A percentile compares a stretch with the other conserved stretches of the same genome.
phyloP scores from a whole-genome alignment of 108 stramenopile genomes.

The Hondaea fermentalgiana region DNA sequence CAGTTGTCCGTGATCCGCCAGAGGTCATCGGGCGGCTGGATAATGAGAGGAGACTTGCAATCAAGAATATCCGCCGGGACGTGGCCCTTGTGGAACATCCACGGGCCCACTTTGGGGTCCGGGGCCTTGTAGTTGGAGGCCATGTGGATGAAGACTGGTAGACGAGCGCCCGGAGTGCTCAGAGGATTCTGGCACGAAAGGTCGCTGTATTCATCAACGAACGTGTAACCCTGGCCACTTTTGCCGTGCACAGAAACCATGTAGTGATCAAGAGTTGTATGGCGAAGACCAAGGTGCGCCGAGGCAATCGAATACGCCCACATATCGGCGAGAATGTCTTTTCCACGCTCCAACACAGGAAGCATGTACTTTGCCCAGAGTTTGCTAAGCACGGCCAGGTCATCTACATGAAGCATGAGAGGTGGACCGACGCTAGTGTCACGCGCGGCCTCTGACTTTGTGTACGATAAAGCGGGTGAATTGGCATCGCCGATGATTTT shows the following conservation, averaged over 20 bases:
- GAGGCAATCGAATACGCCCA: conserved; percentile 15
- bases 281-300: neutral
- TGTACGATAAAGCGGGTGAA: neutral
- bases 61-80: neutral
- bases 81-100: conserved; percentile 17
- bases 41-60: neutral
- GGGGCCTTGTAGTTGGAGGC: conserved; percentile 7
- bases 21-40: neutral
- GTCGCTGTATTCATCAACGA: neutral
- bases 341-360: neutral
- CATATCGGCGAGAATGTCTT: neutral
- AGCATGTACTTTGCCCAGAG: conserved; percentile 1
- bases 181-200: neutral
- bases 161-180: neutral
- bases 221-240: neutral
- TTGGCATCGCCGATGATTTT: neutral
- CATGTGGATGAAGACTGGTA: neutral
- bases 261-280: neutral
- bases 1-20: neutral
- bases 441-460: neutral
- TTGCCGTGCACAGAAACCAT: neutral
- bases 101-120: neutral
- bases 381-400: neutral
- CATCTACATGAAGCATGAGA: neutral
- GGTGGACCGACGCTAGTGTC: neutral